phyloP scores from a whole-genome alignment of 2,329 filamentous ascomycete species.

The Aspergillus piperis region DNA sequence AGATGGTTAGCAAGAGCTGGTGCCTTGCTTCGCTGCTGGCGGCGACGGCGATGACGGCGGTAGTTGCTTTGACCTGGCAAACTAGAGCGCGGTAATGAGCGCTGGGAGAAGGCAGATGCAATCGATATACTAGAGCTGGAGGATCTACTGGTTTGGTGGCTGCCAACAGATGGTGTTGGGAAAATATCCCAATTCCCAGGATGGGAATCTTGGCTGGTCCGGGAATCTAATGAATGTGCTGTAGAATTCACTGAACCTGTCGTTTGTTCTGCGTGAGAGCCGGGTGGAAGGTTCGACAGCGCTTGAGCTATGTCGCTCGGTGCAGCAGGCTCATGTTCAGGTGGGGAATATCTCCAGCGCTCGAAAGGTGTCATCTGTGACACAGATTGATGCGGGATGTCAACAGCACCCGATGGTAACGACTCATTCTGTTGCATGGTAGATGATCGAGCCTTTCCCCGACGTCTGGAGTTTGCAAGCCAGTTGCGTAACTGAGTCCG shows the following conservation, averaged over 20 bases:
- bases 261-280: neutral
- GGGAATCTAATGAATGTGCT: neutral
- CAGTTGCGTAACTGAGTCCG: neutral
- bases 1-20: neutral
- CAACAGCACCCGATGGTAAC: neutral
- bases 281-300: constrained; percentile 34
- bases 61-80: neutral
- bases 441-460: neutral
- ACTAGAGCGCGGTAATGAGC: neutral
- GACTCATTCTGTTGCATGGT: neutral
- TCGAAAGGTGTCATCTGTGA: constrained; percentile 56
- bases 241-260: constrained; percentile 17
- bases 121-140: neutral
- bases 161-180: neutral
- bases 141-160: neutral
- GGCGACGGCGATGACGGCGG: constrained; percentile 47
- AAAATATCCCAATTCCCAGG: neutral
- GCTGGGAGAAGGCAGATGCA: neutral
- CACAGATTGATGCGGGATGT: neutral
- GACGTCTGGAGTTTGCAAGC: neutral
- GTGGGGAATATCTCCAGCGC: constrained; percentile 63
- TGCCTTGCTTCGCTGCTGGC: constrained; percentile 18
- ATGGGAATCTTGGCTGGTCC: neutral
- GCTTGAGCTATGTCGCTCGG: constrained; percentile 60
- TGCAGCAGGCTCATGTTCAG: constrained; percentile 62